Evolutionary conservation across 768 basidiomycete species (phyloP), one percentile per base, ranked within the genome.

Genomic region (Agrocybe praecox): DNA sequence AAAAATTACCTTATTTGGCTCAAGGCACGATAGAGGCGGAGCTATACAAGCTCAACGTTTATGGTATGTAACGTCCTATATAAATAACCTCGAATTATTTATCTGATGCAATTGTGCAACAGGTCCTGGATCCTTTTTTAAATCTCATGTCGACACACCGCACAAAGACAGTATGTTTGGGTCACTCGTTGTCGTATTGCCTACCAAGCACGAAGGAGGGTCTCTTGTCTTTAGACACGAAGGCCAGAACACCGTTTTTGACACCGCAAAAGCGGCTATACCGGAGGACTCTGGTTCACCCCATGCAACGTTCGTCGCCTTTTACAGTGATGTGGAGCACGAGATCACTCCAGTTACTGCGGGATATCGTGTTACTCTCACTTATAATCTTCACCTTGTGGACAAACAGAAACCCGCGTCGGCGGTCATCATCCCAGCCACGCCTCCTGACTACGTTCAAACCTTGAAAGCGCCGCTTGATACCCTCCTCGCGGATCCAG

Each of bases 121-220:
- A 69, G 68, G 63, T 1, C 55, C 59, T n/a, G 66, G 65, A 2
- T 63, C 72, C 0, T 82, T 79, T 60, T 82, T 82, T 69, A 80
- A 80, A 57, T 46, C 76, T 1, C 82, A 81, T 56, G 66, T 72
- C 32, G 81, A 82, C 52, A 81, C 80, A 0, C 80, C 79, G 2
- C 74, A 76, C 1, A 60, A 66, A 17, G 67, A 69, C 17, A 60
- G 62, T 21, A 81, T 80, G 75, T 76, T 84, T 40, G 80, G 79
- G 0, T 82, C 81, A 1, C 72, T 85, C 26, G 76, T 81, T 2
- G 51, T 82, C 24, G 66, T 80, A 14, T 67, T 81, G 29, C 82
- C 80, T 1, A 74, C 76, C 0, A 11, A 57, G 0, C 77, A 82
- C 59, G 36, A 40, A 40, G 36, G 36, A 4, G 36, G 36, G 14